These are phyloP conservation scores for Crithidia acanthocephali DNA, from an alignment of 208 protist genomes.

Conservation along the genomic window DNA sequence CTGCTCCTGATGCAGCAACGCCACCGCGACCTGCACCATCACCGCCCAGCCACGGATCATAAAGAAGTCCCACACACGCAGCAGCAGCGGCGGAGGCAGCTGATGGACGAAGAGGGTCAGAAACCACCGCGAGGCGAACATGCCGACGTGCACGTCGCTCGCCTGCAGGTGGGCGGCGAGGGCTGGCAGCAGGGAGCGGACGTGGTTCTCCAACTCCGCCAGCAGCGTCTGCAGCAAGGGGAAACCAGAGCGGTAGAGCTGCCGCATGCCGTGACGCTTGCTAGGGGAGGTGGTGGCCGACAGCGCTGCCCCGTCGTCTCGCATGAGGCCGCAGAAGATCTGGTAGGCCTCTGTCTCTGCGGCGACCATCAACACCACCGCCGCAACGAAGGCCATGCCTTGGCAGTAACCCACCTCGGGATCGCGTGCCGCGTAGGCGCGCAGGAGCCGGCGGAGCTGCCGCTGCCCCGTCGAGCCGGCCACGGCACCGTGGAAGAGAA, in stretches of 20 bases:
- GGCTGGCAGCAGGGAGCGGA: constrained; percentile 40
- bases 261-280: constrained; percentile 35
- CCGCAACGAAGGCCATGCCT: constrained; percentile 77
- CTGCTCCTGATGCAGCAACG: constrained; percentile 53
- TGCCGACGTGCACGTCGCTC: constrained; percentile 34
- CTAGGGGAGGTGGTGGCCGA: not conserved
- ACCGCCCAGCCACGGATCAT: constrained; percentile 52
- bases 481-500: constrained; percentile 41
- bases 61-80: constrained; percentile 64
- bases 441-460: constrained; percentile 50
- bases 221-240: constrained; percentile 45
- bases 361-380: constrained; percentile 49
- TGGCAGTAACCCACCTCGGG: constrained; percentile 79
- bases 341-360: constrained; percentile 59
- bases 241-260: constrained; percentile 60
- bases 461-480: constrained; percentile 32
- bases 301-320: not conserved
- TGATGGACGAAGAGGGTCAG: constrained; percentile 69
- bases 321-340: constrained; percentile 37
- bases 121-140: constrained; percentile 69
- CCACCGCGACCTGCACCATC: constrained; percentile 51
- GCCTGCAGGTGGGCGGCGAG: constrained; percentile 47
- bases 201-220: constrained; percentile 29
- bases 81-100: constrained; percentile 45
- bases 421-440: constrained; percentile 48